Base-by-base conservation (phyloP, 2,329 filamentous ascomycete genomes). In the Xylariaceae sp. region DNA sequence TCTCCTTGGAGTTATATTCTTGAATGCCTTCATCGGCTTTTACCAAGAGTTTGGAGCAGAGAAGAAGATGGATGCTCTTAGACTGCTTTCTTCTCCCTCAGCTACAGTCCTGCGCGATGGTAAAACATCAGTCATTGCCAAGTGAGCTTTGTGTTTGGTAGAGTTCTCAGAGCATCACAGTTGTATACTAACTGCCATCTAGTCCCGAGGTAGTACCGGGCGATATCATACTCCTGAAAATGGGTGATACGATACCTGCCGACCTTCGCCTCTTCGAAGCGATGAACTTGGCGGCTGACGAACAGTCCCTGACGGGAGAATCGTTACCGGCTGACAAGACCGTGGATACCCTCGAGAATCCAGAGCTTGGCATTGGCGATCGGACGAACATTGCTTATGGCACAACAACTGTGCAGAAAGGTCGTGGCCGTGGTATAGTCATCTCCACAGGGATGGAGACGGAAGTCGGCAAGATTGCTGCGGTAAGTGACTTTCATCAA, bases 261-360 rank as follows among this genome's bases (percentile, higher is more conserved):
- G 88, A 91, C 63, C 68, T 90, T 39, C 83, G 86, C 49, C 69
- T 87, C 17, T 79, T 88, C 59, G 85, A 90, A 63, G 81, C 80
- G 53, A 88, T 92, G 81, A 93, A 94, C 67, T 77, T 91, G 42
- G 83, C 84, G 55, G 90, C 87, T 63, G 90, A 96, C 61, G 88
- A 91, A 69, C 85, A 86, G 42, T 83, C 88, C 45, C 78, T 91
- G 42, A 91, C 88, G 6, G 88, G 88, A 63, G 88, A 92, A 69
- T 88, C 88, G 4, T 75, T 88, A 14, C 85, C 87, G 6, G 85
- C 88, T 22, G 82, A 84, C 66, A 88, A 91, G 73, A 76, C 80
- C 41, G 73, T 78, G 18, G 75, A 81, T 63, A 60, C 75, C 67
- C 64, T 84, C 71, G 67, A 81, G 65, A 75, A 79, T 56, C 69